Percentiles rank a stretch among this genome's conserved stretches.
phyloP scores from a whole-genome alignment of 768 basidiomycete genomes.

The Phaffia australis region DNA sequence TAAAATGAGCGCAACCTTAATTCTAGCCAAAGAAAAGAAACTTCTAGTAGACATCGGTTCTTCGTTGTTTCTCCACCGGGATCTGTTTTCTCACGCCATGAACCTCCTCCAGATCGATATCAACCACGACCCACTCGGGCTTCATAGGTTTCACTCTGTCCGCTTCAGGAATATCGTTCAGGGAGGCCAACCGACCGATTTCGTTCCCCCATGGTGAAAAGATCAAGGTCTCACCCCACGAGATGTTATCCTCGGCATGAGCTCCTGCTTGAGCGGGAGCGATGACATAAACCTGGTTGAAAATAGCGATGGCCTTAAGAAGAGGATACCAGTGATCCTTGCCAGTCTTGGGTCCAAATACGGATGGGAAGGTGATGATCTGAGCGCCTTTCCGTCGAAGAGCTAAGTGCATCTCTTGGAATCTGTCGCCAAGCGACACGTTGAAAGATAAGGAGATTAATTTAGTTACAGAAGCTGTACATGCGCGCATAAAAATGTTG shows the following conservation, averaged over 20 bases:
- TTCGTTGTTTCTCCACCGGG: conserved; percentile 33
- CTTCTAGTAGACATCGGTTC: conserved; percentile 29
- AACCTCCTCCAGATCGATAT: conserved; percentile 30
- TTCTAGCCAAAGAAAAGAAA: conserved; percentile 6
- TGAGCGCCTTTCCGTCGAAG: conserved; percentile 31
- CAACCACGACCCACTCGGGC: conserved; percentile 30
- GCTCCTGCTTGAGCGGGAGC: conserved; percentile 35
- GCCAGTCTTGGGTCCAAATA: conserved; percentile 35
- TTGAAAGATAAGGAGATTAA: not conserved
- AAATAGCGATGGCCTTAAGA: conserved; percentile 30
- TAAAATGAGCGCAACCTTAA: too few relatives aligned
- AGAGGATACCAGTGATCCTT: conserved; percentile 35
- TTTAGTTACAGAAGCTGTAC: not conserved
- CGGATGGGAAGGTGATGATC: conserved; percentile 33
- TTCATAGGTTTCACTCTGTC: conserved; percentile 25
- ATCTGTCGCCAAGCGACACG: conserved; percentile 19
- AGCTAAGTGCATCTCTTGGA: conserved; percentile 34
- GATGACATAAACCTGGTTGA: conserved; percentile 33
- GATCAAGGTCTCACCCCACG: conserved; percentile 36
- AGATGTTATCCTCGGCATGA: conserved; percentile 29
- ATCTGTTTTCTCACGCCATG: conserved; percentile 30
- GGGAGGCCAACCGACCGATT: conserved; percentile 30
- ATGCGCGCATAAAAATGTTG: not conserved
- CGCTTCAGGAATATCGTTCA: conserved; percentile 30
- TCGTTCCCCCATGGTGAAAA: conserved; percentile 35